Percentiles rank a stretch among this genome's conserved stretches.
Evolutionary conservation across 2,329 filamentous ascomycete genomes (phyloP).

Genomic region (Fusarium setosum): DNA sequence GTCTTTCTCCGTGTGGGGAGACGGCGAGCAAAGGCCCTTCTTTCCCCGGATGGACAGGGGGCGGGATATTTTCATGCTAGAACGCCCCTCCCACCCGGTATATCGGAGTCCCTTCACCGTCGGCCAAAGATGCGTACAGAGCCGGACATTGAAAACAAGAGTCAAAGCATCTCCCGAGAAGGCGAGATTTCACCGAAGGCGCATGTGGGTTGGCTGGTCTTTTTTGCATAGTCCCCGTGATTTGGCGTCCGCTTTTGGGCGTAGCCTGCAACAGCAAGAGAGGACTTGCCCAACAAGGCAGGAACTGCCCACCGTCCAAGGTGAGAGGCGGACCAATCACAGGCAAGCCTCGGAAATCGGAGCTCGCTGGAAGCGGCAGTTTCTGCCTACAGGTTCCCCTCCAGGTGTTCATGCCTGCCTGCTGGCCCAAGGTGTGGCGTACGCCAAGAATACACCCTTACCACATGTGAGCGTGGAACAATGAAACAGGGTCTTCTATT

Average conservation of each 20-base stretch:
- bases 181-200: conserved; percentile 33
- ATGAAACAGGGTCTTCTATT: not conserved
- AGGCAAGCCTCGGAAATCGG: conserved; percentile 10
- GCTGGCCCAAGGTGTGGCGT: conserved; percentile 22
- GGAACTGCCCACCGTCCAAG: conserved; percentile 13
- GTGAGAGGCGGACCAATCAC: conserved; percentile 35
- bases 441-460: conserved; percentile 18
- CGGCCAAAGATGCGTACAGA: conserved; percentile 18
- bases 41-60: conserved; percentile 27
- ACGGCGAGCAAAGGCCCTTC: not conserved
- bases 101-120: conserved; percentile 30
- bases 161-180: conserved; percentile 17
- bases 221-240: conserved; percentile 7
- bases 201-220: conserved; percentile 1
- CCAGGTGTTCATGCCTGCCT: conserved; percentile 26
- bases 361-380: not conserved
- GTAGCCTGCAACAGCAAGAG: conserved; percentile 16
- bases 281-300: conserved; percentile 36
- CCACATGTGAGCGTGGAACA: conserved; percentile 3
- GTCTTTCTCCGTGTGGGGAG: conserved; percentile 3
- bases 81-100: conserved; percentile 21
- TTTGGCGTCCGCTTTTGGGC: conserved; percentile 8
- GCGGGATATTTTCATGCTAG: conserved; percentile 2
- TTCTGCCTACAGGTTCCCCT: too few relatives aligned
- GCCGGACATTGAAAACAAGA: not conserved